Conservation (phyloP, 2,329 filamentous ascomycete genomes). For the Dichotomopilus funicola region DNA sequence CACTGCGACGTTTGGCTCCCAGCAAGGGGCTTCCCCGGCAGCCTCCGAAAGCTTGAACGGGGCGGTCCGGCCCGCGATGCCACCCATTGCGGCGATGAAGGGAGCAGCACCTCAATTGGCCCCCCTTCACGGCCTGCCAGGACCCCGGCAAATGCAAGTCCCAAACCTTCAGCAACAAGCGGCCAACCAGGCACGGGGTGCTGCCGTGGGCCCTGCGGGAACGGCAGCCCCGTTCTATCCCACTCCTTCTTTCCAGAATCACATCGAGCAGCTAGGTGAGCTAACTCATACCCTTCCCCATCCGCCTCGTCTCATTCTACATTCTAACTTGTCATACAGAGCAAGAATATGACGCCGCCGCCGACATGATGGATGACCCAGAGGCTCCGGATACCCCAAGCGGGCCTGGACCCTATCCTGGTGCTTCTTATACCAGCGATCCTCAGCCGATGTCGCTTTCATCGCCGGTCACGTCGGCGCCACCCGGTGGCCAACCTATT, state of each 20-base stretch:
- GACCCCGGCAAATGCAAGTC: constrained; percentile 33
- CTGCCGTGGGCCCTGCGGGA: constrained; percentile 33
- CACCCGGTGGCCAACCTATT: constrained; percentile 33
- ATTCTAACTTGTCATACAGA: constrained; percentile 67
- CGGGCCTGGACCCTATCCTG: constrained; percentile 60
- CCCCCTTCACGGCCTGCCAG: constrained; percentile 23
- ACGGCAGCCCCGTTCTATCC: constrained; percentile 59
- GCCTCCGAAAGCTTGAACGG: constrained; percentile 27
- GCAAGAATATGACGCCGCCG: constrained; percentile 91
- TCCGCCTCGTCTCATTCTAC: constrained; percentile 41
- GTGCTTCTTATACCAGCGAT: constrained; percentile 44
- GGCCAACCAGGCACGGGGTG: constrained; percentile 24
- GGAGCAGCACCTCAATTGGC: constrained; percentile 30
- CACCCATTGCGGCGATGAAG: constrained; percentile 35
- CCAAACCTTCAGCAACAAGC: constrained; percentile 26
- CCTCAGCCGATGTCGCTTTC: constrained; percentile 38
- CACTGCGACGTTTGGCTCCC: constrained; percentile 42
- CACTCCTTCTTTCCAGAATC: constrained; percentile 77
- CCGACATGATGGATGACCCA: constrained; percentile 79
- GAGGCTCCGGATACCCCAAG: constrained; percentile 53
- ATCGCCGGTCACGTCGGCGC: constrained; percentile 30
- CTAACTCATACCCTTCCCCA: constrained; percentile 46
- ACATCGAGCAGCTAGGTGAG: constrained; percentile 95
- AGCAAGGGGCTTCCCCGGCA: constrained; percentile 36
- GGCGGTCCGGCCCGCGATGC: constrained; percentile 27